phyloP scores from a whole-genome alignment of 2,329 filamentous ascomycete genomes.

The Trichophyton verrucosum region DNA sequence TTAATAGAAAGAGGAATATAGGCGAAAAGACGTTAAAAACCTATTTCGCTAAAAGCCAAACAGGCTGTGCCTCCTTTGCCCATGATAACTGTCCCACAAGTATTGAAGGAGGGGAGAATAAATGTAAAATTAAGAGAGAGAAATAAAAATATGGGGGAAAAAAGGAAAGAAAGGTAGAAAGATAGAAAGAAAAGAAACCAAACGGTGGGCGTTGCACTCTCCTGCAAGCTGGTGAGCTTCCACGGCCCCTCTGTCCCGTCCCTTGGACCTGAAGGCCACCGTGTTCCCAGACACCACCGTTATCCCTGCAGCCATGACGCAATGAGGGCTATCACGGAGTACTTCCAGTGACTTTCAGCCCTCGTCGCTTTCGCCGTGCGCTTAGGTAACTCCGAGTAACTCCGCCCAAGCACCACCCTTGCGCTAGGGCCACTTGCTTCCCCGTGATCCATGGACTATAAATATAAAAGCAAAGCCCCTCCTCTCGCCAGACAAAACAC shows the following conservation, averaged over 20 bases:
- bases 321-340: not conserved
- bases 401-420: not conserved
- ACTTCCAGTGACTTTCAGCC: not conserved
- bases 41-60: no score
- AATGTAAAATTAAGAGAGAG: no score
- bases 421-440: not conserved
- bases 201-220: not conserved
- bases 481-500: not conserved
- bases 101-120: no score
- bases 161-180: no score
- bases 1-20: no score
- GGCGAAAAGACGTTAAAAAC: no score
- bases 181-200: no score
- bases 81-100: no score
- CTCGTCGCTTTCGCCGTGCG: not conserved
- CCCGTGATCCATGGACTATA: not conserved
- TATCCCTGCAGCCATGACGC: not conserved
- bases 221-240: not conserved
- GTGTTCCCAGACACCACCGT: not conserved
- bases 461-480: not conserved
- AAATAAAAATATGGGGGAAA: no score
- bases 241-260: not conserved
- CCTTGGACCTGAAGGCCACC: constrained; percentile 2
- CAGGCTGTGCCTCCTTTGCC: no score
- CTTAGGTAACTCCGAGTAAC: not conserved